Conservation (phyloP, 345 rosid genomes). For the Populus simonii region DNA sequence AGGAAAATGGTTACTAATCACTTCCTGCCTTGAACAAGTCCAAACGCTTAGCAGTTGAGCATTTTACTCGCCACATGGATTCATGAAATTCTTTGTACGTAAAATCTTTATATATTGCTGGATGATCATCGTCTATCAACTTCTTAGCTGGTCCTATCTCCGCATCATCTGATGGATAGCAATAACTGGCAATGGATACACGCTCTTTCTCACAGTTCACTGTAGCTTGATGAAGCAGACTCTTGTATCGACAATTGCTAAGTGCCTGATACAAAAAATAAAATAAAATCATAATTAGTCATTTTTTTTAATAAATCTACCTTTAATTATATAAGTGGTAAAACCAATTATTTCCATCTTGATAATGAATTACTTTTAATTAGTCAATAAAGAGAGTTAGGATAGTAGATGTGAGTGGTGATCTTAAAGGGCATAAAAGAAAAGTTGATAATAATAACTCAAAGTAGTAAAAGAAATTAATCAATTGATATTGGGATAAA, state of each 20-base stretch:
- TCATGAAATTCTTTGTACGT: not conserved
- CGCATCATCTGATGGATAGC: not conserved
- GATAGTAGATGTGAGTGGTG: no score
- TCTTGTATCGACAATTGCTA: not conserved
- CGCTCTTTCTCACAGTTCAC: not conserved
- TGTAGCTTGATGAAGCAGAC: not conserved
- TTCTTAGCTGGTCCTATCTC: not conserved
- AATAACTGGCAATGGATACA: not conserved
- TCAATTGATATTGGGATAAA: no score
- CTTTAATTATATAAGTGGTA: no score
- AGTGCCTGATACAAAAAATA: not conserved
- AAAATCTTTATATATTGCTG: not conserved
- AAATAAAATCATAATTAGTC: no score
- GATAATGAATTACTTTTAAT: no score
- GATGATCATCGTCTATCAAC: not conserved
- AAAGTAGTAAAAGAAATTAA: no score
- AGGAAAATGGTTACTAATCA: not conserved
- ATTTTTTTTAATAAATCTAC: no score
- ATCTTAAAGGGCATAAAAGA: no score
- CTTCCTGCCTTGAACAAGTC: not conserved
- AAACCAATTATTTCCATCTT: no score
- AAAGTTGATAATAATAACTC: no score
- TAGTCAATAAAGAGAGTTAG: no score
- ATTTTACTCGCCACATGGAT: not conserved
- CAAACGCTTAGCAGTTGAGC: not conserved